phyloP scores from a whole-genome alignment of 805 yeast genomes.

The Pichia rugopelliculosa region DNA sequence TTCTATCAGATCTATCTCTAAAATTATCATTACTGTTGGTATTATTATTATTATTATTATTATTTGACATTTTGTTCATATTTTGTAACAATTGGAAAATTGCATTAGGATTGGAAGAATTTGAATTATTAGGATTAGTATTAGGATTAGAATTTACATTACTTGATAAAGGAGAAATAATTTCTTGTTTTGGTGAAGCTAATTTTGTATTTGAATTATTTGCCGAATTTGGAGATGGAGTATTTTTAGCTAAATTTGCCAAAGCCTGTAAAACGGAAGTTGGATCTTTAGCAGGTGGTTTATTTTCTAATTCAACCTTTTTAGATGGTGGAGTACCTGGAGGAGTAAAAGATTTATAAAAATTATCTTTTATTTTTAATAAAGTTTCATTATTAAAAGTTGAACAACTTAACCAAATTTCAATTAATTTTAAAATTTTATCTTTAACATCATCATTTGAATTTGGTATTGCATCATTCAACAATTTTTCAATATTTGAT shows the following conservation, averaged over 20 bases:
- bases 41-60: constrained; percentile 18
- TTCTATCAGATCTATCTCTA: constrained; percentile 26
- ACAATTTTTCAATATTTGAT: constrained; percentile 52
- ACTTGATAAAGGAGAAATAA: constrained; percentile 9
- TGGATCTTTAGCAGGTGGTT: constrained; percentile 36
- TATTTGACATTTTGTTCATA: constrained; percentile 30
- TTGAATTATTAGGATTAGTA: constrained; percentile 9
- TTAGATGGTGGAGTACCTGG: constrained; percentile 55
- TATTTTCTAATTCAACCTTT: constrained; percentile 25
- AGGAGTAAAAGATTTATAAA: constrained; percentile 62
- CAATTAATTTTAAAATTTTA: constrained; percentile 76
- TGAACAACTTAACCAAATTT: constrained; percentile 84
- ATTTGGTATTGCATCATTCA: constrained; percentile 55
- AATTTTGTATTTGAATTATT: constrained; percentile 27
- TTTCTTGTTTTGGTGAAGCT: constrained; percentile 17
- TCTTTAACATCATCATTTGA: constrained; percentile 51
- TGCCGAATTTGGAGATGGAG: constrained; percentile 21
- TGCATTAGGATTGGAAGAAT: constrained; percentile 30
- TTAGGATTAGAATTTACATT: constrained; percentile 3
- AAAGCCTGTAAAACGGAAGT: constrained; percentile 62
- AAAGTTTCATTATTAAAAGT: constrained; percentile 61
- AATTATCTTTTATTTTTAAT: constrained; percentile 46
- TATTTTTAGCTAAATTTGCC: constrained; percentile 52
- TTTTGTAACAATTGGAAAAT: constrained; percentile 49
- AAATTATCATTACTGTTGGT: constrained; percentile 11